Base-by-base conservation (phyloP, 805 yeast species). In the Saccharomycopsis babjevae region DNA sequence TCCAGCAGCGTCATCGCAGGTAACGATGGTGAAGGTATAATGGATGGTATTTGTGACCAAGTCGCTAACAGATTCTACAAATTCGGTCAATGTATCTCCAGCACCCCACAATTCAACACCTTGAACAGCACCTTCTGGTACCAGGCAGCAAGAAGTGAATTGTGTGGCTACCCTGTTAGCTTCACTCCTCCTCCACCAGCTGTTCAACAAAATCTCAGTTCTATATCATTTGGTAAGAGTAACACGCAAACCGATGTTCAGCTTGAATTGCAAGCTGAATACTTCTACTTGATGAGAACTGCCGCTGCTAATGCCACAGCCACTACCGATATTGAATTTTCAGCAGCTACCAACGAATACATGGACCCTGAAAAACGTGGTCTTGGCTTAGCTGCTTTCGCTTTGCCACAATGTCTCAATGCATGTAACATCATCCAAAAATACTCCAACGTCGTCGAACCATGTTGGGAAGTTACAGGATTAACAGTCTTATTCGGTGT, bases 51-150 rank as follows among this genome's bases (percentile, higher is more conserved):
- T 3, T 60, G 62, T 57, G 57, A 57, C 54, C 40, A 57, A 16
- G 59, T 52, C 56, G 42, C 52, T 28, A 18, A 57, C 34, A 36
- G 59, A 40, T 60, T 60, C 54, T 30, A 32, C 38, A 60, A 60
- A 22, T 52, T 60, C 34, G 62, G 62, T 28, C 55, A 60, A 42
- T 60, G 62, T 57, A 60, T 60, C 50, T 46, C 62, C 56, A 16
- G 52, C 10, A 60, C 62, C 28, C 16, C 46, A 2, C 50, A 46
- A 28, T 60, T 56, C 38, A 28, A 60, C n/a, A 13, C 18, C 5
- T 57, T 60, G 32, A 57, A 60, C 42, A 25, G 30, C 13, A 56
- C 59, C n/a, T 60, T 60, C 56, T 60, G 62, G 62, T 60, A 60
- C 54, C 62, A 60, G 34, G 62, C 62, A 28, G 59, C 59, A 1